Base-by-base conservation (phyloP, 306 rosid species). In the Begonia fuchsioides region DNA sequence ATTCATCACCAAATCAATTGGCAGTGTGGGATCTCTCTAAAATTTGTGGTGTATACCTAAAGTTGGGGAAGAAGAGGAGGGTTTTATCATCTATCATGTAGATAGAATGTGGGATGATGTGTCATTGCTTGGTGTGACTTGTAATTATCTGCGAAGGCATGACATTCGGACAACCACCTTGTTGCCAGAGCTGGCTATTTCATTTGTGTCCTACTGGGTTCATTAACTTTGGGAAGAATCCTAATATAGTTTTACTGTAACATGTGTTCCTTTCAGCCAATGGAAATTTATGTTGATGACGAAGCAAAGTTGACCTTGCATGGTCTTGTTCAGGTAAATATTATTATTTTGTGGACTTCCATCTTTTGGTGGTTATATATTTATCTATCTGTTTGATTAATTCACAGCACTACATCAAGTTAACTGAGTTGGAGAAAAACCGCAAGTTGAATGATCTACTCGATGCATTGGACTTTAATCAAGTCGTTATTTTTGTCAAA, bases 281-380 rank as follows among this genome's bases (percentile, higher is more conserved):
- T 92, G 98, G 98, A 92, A 92, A 92, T 92, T 55, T 92, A 92
- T 79, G 98, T 92, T 32, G 98, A 92, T 3, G 98, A 92, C 3
- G 98, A 92, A 68, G 95, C 98, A 60, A 92, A 92, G 73, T 57
- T 92, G 84, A 92, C 98, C 39, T 77, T 92, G 64, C 26, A 19
- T 19, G 26, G 26, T 19, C 26, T 19, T 19, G 26, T 19, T 19
- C 26, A 19, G 26, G 26, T 92, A 52, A 6, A 48, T 35, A 2
- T 47, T 56, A 54, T 41, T 52, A 12, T 10, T 40, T 5, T 40
- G 12, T 9, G 44, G n/a, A 12, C n/a, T 40, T 40, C n/a, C 11
- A 9, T 40, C 44, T 40, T 10, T 40, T 40, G 44, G n/a, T 40
- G 44, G 44, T 40, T 40, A 12, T 40, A 5, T 40, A 1, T 40